Conservation (phyloP, 176 grass and related monocot species). For the Cenchrus fungigraminus region DNA sequence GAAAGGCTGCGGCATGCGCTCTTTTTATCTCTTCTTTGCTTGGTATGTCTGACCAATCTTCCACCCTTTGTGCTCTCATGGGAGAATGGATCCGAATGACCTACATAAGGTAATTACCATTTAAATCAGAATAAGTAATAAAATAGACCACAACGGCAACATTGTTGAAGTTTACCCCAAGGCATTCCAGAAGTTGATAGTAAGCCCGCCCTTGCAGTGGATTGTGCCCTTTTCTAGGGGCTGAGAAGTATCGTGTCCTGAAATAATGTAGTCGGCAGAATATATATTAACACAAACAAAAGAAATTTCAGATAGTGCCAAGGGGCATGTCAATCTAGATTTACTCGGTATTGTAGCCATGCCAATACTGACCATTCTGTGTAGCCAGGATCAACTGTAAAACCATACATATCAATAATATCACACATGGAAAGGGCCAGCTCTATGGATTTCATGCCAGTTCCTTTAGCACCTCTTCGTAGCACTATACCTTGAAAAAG, state of each 20-base stretch:
- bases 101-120: slow-evolving; percentile 43
- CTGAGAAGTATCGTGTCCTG: slow-evolving; percentile 93
- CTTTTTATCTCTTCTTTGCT: slow-evolving; percentile 72
- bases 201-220: slow-evolving; percentile 95
- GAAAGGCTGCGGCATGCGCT: slow-evolving; percentile 72
- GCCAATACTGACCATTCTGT: slow-evolving; percentile 81
- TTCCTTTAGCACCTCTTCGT: slow-evolving; percentile 97
- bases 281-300: slow-evolving; percentile 16
- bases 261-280: slow-evolving; percentile 43
- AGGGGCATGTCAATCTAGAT: slow-evolving; percentile 18
- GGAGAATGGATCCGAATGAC: slow-evolving; percentile 92
- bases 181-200: slow-evolving; percentile 98
- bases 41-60: slow-evolving; percentile 89
- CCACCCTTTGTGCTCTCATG: slow-evolving; percentile 81
- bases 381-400: slow-evolving; percentile 96
- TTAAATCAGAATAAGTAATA: neutral
- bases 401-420: slow-evolving; percentile 87
- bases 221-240: slow-evolving; percentile 90
- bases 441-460: slow-evolving; percentile 97
- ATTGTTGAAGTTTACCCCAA: slow-evolving; percentile 64
- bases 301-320: neutral
- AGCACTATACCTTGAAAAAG: slow-evolving; percentile 98
- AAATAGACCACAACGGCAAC: neutral
- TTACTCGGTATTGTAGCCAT: neutral
- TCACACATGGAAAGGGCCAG: slow-evolving; percentile 98